phyloP scores from a whole-genome alignment of 495 filamentous ascomycete genomes.

The Astrocystis sublimbata region DNA sequence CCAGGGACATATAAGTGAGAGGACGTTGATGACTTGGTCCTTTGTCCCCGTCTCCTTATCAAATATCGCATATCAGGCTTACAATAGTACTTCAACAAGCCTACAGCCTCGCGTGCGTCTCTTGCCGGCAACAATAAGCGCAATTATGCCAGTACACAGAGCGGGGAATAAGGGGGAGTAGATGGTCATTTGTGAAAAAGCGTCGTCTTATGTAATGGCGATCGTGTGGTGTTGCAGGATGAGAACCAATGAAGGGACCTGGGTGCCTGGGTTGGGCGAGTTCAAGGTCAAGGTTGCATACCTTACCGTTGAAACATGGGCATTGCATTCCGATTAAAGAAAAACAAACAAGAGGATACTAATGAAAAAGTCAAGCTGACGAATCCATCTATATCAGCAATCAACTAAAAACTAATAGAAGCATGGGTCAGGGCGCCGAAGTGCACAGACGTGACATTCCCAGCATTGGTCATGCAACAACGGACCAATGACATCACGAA shows the following conservation, averaged over 20 bases:
- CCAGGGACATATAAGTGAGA: slow-evolving; percentile 54
- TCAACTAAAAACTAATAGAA: no score
- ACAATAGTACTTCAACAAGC: slow-evolving; percentile 59
- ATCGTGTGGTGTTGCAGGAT: background rate
- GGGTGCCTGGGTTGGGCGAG: background rate
- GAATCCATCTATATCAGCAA: no score
- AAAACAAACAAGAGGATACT: no score
- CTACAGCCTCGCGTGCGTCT: slow-evolving; percentile 62
- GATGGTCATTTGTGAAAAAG: background rate
- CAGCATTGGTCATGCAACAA: no score
- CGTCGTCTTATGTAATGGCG: background rate
- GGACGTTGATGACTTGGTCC: slow-evolving; percentile 61
- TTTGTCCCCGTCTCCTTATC: slow-evolving; percentile 52
- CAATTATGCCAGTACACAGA: slow-evolving; percentile 47
- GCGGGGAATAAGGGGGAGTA: slow-evolving; percentile 31
- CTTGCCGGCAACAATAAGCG: slow-evolving; percentile 65
- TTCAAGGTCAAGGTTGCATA: background rate
- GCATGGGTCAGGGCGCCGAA: no score
- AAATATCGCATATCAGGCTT: slow-evolving; percentile 57
- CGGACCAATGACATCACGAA: background rate
- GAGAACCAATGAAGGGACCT: background rate
- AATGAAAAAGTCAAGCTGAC: no score
- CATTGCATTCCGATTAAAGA: no score
- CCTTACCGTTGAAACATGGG: background rate
- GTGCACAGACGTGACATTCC: no score